Base-by-base conservation (phyloP, 768 basidiomycete genomes). In the Tulasnella sp. region DNA sequence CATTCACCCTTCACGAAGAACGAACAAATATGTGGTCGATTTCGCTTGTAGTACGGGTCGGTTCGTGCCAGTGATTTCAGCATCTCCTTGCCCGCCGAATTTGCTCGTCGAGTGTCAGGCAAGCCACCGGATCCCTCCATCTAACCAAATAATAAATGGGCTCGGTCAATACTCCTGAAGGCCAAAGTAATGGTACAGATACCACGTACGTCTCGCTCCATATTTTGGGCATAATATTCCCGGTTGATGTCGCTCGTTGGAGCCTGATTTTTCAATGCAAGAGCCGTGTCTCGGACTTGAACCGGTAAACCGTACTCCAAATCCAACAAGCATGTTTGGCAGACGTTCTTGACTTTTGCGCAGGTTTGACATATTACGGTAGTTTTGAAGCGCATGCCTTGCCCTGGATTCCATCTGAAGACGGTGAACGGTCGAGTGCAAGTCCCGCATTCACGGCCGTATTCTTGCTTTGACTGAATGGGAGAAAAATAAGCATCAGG, bases 281-380 rank as follows among this genome's bases (percentile, higher is more conserved):
- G 85, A 11, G 98, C 98, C 2, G 96, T 98, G 83, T 99, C 98
- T 74, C 98, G 88, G 13, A 99, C 96, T 87, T 99, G 98, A 0
- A 96, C 96, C 6, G 98, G 98, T 29, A 99, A 86, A 37, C 94
- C 94, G 81, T 96, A 99, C 83, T 98, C 96, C 78, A 99, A 89
- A 85, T 99, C 98, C 61, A 99, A 87, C 39, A 99, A 87, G 84
- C 98, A 99, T 1, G 96, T 98, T 86, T 99, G 98, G 86, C 98
- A 99, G 75, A 98, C 92, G 82, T 96, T 96, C 86, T 94, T 94
- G 81, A 95, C 90, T 86, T 98, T 98, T 72, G 96, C 93, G 82
- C 97, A 98, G 4, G 96, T 97, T 84, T 97, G 96, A 85, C 96
- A 98, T 79, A 98, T 91, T 79, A 98, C 95, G 15, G 98, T 99